Evolutionary conservation across 768 basidiomycete genomes (phyloP).

Genomic region (Cytidiella melzeri): DNA sequence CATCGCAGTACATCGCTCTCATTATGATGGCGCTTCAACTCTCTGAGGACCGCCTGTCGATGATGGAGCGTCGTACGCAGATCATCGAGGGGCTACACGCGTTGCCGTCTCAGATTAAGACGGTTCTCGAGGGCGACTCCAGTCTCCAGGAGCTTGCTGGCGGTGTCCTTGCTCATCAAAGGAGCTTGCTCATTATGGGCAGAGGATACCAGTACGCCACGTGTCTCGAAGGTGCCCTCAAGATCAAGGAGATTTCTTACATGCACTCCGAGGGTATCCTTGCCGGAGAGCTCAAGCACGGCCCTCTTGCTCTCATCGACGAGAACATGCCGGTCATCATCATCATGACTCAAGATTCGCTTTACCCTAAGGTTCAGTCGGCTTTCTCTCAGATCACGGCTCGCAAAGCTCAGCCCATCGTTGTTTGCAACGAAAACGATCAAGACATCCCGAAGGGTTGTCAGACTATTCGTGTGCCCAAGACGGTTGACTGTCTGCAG

Average conservation of each 20-base stretch:
- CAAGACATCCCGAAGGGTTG: conserved; percentile 63
- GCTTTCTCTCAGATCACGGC: conserved; percentile 97
- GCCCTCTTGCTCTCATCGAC: conserved; percentile 94
- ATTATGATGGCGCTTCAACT: conserved; percentile 98
- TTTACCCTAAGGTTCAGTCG: conserved; percentile 97
- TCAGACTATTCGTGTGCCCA: conserved; percentile 91
- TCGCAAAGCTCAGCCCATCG: conserved; percentile 91
- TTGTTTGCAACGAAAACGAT: conserved; percentile 94
- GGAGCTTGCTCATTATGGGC: conserved; percentile 93
- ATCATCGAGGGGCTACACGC: conserved; percentile 91
- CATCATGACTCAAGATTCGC: conserved; percentile 97
- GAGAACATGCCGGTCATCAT: conserved; percentile 99
- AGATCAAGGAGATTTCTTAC: conserved; percentile 99
- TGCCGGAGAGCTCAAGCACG: conserved; percentile 98
- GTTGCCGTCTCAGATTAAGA: conserved; percentile 86
- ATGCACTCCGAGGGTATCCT: conserved; percentile 88
- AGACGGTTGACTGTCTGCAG: conserved; percentile 91
- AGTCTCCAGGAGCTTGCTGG: conserved; percentile 76
- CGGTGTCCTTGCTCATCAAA: conserved; percentile 69
- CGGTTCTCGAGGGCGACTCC: conserved; percentile 75
- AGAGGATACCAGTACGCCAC: conserved; percentile 99
- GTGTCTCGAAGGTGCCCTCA: conserved; percentile 95
- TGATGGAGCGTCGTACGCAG: conserved; percentile 82
- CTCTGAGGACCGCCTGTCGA: conserved; percentile 93
- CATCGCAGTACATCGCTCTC: conserved; percentile 97